Evolutionary conservation across 352 stramenopile species (phyloP), one percentile per base, ranked within the genome.

Genomic region (Globisporangium cederbergense): DNA sequence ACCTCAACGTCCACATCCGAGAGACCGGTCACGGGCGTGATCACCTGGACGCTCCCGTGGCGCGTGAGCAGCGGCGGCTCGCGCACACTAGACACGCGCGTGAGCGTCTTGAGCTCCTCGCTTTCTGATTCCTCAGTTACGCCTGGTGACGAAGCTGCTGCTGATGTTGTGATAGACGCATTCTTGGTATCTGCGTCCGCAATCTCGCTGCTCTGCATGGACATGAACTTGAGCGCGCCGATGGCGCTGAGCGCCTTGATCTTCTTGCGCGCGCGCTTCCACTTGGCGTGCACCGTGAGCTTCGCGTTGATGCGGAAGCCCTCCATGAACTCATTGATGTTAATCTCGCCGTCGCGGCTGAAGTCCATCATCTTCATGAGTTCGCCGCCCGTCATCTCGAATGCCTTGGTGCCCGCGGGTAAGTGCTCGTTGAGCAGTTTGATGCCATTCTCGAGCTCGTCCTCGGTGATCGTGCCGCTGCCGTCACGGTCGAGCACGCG

Each of bases 271-370:
- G 86, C 84, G 62, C 86, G 84, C 71, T 89, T 91, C 86, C 86
- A 95, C 72, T 95, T 95, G 58, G 86, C 86, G 55, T 91, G 82
- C 18, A 91, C 82, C 30, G 86, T 95, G 50, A 95, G 75, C 67
- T 89, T 93, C 40, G 86, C 86, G 53, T 92, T 91, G 59, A 95
- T 89, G 38, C 86, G 83, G 71, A 95, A 95, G 58, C 86, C 85
- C 58, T 95, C 86, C 79, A 95, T 91, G 64, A 95, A 95, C 77
- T 95, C 86, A 66, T 95, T 95, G 61, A 95, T 95, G 75, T 95
- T 93, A 72, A 95, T 88, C 63, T 93, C 79, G 55, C 92, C 91
- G 65, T 95, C 84, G 65, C 90, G 78, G 34, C 74, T 89, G 50
- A 95, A 93, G 68, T 95, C 86, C 59, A 95, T 77, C 79, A 90